These are phyloP conservation scores for Aspergillus glaucus DNA, from an alignment of 2,329 filamentous ascomycete species.

Conservation along the genomic window DNA sequence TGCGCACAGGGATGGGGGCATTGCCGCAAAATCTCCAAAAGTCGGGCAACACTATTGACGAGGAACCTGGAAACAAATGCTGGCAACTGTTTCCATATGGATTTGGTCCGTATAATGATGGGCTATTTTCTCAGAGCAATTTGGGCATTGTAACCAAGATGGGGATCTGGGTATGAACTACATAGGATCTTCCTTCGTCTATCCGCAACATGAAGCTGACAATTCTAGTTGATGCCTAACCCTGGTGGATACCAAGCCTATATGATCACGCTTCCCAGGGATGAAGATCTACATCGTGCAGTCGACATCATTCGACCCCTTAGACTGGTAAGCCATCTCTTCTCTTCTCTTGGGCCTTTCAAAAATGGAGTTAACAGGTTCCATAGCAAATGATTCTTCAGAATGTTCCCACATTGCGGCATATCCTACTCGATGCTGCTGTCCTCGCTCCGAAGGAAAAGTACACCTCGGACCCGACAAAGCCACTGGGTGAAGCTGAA, in stretches of 20 bases:
- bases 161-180: slow-evolving; percentile 37
- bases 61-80: slow-evolving; percentile 23
- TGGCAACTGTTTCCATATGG: slow-evolving; percentile 41
- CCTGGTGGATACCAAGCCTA: slow-evolving; percentile 44
- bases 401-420: slow-evolving; percentile 43
- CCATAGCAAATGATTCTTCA: slow-evolving; percentile 37
- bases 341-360: neutral
- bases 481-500: slow-evolving; percentile 33
- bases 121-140: slow-evolving; percentile 49
- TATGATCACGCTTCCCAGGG: slow-evolving; percentile 42
- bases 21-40: slow-evolving; percentile 1
- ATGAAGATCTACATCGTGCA: slow-evolving; percentile 42
- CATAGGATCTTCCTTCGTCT: too few species aligned
- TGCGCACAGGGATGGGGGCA: slow-evolving; percentile 45
- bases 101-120: slow-evolving; percentile 36
- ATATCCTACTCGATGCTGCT: slow-evolving; percentile 41
- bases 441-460: slow-evolving; percentile 37
- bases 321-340: slow-evolving; percentile 6
- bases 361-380: neutral
- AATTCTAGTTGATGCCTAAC: slow-evolving; percentile 43
- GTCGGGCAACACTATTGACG: neutral
- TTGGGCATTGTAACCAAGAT: slow-evolving; percentile 52
- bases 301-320: slow-evolving; percentile 34
- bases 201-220: neutral
- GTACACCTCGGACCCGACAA: slow-evolving; percentile 17